Conservation (phyloP, 768 basidiomycete species). For the Rhodosporidiobolus sp. region DNA sequence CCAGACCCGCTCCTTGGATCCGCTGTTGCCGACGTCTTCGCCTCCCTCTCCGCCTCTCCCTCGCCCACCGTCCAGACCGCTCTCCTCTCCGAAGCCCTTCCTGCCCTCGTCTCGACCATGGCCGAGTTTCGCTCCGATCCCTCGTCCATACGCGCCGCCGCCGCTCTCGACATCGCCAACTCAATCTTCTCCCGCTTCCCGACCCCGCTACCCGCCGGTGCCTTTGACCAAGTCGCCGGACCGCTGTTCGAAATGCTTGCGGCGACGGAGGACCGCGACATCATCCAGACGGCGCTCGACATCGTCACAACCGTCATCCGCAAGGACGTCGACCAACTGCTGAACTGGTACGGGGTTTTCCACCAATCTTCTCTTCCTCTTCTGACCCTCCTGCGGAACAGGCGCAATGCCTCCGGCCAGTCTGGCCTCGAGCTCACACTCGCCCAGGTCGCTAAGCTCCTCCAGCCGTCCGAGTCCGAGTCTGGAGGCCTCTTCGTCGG, state of each 20-base stretch:
- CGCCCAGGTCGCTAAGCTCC: slow-evolving; percentile 68
- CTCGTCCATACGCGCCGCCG: slow-evolving; percentile 66
- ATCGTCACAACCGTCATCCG: slow-evolving; percentile 79
- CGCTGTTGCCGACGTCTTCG: slow-evolving; percentile 75
- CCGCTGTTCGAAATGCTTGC: slow-evolving; percentile 67
- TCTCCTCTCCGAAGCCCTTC: slow-evolving; percentile 70
- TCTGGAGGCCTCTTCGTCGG: slow-evolving; percentile 90
- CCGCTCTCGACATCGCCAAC: slow-evolving; percentile 76
- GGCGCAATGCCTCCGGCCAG: slow-evolving; percentile 60
- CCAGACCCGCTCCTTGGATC: slow-evolving; percentile 85
- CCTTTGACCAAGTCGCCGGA: slow-evolving; percentile 72
- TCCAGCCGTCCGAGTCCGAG: slow-evolving; percentile 74
- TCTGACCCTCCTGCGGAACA: slow-evolving; percentile 5
- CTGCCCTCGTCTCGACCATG: slow-evolving; percentile 56
- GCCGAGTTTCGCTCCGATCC: slow-evolving; percentile 56
- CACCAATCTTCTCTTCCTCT: background rate
- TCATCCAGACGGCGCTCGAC: slow-evolving; percentile 62
- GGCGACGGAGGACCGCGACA: slow-evolving; percentile 78
- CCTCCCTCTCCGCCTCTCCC: slow-evolving; percentile 63
- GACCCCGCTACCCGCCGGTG: slow-evolving; percentile 59
- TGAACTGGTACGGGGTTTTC: slow-evolving; percentile 60
- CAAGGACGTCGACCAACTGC: slow-evolving; percentile 77
- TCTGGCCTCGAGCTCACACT: slow-evolving; percentile 74
- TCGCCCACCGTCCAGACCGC: slow-evolving; percentile 64
- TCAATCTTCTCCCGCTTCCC: slow-evolving; percentile 67